Base-by-base conservation (phyloP, 805 yeast genomes). In the Ogataea siamensis region DNA sequence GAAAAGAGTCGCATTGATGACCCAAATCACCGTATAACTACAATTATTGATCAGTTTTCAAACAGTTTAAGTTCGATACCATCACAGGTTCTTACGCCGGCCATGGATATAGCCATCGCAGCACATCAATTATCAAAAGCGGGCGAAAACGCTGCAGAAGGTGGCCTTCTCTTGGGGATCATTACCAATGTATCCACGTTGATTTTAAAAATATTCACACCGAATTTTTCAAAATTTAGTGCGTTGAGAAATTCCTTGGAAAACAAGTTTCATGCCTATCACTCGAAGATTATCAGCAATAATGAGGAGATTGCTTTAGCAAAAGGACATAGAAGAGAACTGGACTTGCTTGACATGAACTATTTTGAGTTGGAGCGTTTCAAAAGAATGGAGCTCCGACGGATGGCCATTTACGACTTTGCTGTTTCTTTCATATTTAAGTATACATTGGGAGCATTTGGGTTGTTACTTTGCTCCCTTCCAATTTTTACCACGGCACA, bases 391-490 rank as follows among this genome's bases (percentile, higher is more conserved):
- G 89, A 84, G 55, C 73, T 83, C 46, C 76, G 84, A 63, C 80
- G 85, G 50, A 36, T 69, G 65, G 81, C 91, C 19, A 60, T 83
- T 17, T 91, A 88, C 62, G 88, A 88, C 55, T 75, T 86, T 49
- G 84, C 91, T 2, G 93, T 91, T 49, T 86, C 83, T 34, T 89
- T 88, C 53, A 79, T 87, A 37, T 89, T 89, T 45, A 89, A 89
- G 64, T 89, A 89, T 62, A 77, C 87, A 33, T 83, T 96, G 89
- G 98, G 98, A 45, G 98, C 96, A 2, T 87, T 93, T 21, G 98
- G 98, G 8, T 71, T 89, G 43, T 76, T 81, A 1, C 69, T 89
- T 32, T 89, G 97, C 62, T 80, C 96, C 2, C 78, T 89, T 3
- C 97, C 98, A 5, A 84, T 88, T 2, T 89, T 89, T 57, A 53